Conservation (phyloP, 495 filamentous ascomycete genomes). For the Corynascus novoguineensis region DNA sequence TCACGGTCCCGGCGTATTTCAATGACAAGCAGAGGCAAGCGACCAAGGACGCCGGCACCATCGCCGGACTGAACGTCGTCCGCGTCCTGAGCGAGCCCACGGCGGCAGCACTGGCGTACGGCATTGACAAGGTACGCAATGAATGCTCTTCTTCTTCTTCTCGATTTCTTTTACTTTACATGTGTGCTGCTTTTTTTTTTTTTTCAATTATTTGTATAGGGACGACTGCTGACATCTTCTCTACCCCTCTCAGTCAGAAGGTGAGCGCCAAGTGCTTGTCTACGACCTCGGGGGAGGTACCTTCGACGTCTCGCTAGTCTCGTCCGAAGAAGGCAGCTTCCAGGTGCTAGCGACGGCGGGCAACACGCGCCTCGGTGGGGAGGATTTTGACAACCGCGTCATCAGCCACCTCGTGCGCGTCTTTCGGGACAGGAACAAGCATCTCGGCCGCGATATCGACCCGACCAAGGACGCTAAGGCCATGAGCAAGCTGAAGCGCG, state of each 20-base stretch:
- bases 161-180: too few relatives aligned
- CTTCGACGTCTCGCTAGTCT: slow-evolving; percentile 95
- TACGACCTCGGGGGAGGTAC: slow-evolving; percentile 99
- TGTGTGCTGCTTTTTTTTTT: too few relatives aligned
- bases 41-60: slow-evolving; percentile 88
- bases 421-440: slow-evolving; percentile 71
- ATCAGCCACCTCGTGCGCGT: slow-evolving; percentile 86
- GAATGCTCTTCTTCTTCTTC: too few relatives aligned
- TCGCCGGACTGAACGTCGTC: slow-evolving; percentile 86
- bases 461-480: slow-evolving; percentile 85
- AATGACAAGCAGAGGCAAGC: slow-evolving; percentile 94
- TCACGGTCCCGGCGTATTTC: slow-evolving; percentile 95
- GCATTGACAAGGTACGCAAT: slow-evolving; percentile 60
- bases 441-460: too few relatives aligned
- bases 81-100: slow-evolving; percentile 91
- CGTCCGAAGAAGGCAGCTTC: slow-evolving; percentile 86
- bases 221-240: not conserved
- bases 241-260: slow-evolving; percentile 47
- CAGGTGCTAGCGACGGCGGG: slow-evolving; percentile 92
- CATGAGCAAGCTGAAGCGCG: slow-evolving; percentile 97
- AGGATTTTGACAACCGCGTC: slow-evolving; percentile 94
- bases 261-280: slow-evolving; percentile 78
- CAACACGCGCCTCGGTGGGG: slow-evolving; percentile 95
- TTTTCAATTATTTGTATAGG: too few relatives aligned
- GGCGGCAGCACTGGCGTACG: slow-evolving; percentile 77